A percentile compares a stretch with the other conserved stretches of the same genome.
phyloP scores from a whole-genome alignment of 305 asterid species.

The Coffea humblotiana region DNA sequence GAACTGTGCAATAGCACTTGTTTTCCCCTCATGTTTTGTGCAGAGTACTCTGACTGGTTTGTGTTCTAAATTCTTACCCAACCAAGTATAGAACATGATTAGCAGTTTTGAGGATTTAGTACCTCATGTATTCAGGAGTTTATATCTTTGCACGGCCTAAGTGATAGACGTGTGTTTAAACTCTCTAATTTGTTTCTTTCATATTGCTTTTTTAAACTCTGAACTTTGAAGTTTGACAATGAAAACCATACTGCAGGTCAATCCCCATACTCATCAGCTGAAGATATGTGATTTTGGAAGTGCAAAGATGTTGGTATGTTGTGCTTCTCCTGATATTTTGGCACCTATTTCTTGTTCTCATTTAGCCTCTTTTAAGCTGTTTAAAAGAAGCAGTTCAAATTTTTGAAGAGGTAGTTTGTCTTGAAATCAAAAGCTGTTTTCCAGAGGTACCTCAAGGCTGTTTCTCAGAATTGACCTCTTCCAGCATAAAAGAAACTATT shows the following conservation, averaged over 20 bases:
- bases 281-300: slow-evolving; percentile 97
- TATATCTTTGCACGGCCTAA: neutral
- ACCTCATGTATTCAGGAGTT: neutral
- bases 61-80: neutral
- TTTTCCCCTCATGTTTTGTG: neutral
- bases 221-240: slow-evolving; percentile 2
- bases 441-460: neutral
- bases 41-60: neutral
- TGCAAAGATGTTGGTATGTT: slow-evolving; percentile 85
- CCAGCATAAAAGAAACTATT: neutral
- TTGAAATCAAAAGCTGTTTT: slow-evolving; percentile 1
- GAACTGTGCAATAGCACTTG: neutral
- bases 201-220: neutral
- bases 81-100: neutral
- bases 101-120: neutral
- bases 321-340: neutral
- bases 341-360: neutral
- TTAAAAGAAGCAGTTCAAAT: neutral
- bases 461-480: neutral
- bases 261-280: slow-evolving; percentile 77
- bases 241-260: slow-evolving; percentile 49
- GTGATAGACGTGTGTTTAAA: neutral
- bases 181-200: neutral
- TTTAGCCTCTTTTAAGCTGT: neutral
- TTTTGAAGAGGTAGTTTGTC: neutral